phyloP scores from a whole-genome alignment of 495 filamentous ascomycete species.

The Letharia lupina region DNA sequence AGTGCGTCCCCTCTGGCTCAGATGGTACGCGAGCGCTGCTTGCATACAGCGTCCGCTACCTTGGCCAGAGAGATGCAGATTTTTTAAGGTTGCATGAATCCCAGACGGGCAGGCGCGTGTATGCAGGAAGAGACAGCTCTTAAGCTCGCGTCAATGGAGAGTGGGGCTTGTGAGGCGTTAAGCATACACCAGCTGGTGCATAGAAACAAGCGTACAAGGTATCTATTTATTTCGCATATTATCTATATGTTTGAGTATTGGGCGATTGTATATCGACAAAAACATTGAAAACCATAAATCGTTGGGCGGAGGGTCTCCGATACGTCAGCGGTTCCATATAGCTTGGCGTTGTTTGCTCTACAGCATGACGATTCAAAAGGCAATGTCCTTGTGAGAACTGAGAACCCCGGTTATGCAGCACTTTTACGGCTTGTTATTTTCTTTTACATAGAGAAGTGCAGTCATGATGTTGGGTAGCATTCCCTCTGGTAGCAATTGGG shows the following conservation, averaged over 20 bases:
- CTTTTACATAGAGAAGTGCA: neutral
- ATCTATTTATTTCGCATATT: neutral
- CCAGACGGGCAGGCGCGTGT: slow-evolving; percentile 4
- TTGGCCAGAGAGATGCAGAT: slow-evolving; percentile 13
- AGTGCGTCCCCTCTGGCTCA: slow-evolving; percentile 8
- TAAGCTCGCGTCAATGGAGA: neutral
- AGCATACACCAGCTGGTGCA: neutral
- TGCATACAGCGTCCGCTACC: slow-evolving; percentile 10
- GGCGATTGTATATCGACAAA: neutral
- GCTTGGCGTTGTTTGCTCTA: neutral
- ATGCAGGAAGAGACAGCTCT: neutral
- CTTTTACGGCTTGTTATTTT: neutral
- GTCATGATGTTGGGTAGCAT: neutral
- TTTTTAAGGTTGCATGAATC: slow-evolving; percentile 14
- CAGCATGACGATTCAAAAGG: neutral
- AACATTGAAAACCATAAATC: neutral
- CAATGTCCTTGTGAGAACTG: neutral
- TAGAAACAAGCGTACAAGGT: neutral
- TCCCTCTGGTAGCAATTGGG: neutral
- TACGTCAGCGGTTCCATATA: neutral
- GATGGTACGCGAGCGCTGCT: slow-evolving; percentile 4
- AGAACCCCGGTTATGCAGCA: neutral
- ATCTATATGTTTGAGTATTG: neutral
- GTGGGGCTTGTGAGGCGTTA: neutral
- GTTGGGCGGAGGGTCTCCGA: neutral